Conservation (phyloP, 768 basidiomycete genomes). For the Tremella yokohamensis region DNA sequence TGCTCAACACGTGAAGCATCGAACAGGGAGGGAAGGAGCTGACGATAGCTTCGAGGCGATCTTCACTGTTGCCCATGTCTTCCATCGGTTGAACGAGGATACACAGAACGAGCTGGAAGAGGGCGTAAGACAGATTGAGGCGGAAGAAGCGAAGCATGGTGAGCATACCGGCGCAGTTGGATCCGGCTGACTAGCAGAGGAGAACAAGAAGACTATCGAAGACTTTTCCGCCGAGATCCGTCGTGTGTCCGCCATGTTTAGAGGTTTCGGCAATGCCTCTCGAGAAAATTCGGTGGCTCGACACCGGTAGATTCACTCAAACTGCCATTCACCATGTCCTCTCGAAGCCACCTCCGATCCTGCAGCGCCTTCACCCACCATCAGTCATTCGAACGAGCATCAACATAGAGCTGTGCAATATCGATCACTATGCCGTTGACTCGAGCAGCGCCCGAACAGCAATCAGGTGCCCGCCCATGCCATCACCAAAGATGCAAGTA, state of each 20-base stretch:
- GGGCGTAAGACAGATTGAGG: conserved; percentile 26
- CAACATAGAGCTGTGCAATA: too few species aligned
- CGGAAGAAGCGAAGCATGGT: conserved; percentile 34
- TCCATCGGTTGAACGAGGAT: conserved; percentile 18
- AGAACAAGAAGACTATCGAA: conserved; percentile 21
- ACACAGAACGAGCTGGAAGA: conserved; percentile 17
- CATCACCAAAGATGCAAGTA: too few species aligned
- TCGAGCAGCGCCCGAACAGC: too few species aligned
- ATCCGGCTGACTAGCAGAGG: conserved; percentile 11
- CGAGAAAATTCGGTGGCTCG: neutral
- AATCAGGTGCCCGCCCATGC: too few species aligned
- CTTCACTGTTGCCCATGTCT: conserved; percentile 19
- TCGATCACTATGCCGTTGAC: too few species aligned
- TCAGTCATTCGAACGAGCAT: too few species aligned
- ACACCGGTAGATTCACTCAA: too few species aligned
- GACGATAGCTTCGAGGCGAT: conserved; percentile 20
- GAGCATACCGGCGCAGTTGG: conserved; percentile 4
- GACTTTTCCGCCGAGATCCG: conserved; percentile 26
- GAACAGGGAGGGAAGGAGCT: neutral
- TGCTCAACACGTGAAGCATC: neutral
- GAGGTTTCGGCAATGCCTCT: conserved; percentile 14
- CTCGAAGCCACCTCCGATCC: too few species aligned
- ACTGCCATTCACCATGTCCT: neutral
- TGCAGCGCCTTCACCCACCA: too few species aligned
- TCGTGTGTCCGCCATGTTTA: conserved; percentile 18